Evolutionary conservation across 2,329 filamentous ascomycete genomes (phyloP), one percentile per base, ranked within the genome.

Genomic region (Teratosphaeria gauchensis): DNA sequence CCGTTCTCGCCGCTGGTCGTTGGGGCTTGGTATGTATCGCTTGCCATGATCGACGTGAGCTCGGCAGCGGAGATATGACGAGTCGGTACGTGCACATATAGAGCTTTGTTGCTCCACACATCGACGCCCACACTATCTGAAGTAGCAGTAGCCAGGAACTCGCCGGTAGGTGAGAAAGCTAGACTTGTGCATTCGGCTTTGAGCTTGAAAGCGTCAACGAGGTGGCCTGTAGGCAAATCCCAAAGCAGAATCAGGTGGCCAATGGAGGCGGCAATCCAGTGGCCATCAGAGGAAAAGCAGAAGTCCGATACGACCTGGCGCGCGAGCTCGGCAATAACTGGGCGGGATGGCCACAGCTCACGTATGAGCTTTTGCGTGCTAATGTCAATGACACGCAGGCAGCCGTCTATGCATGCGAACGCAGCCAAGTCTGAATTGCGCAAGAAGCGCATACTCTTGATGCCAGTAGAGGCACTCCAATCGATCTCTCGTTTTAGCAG

Each of bases 161-260:
- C 94, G 14, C 92, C 94, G 0, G 90, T 95, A 1, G 81, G 80
- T 0, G 94, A 96, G 78, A 97, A 95, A 7, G 92, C 85, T 12
- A 99, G 78, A 2, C 90, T 87, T 16, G 86, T 94, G 72, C 92
- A 96, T 11, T 87, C 85, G 57, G 82, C 87, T 58, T 86, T 84
- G 4, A 95, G 82, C 59, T 85, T 85, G 74, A 99, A 91, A 2
- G 89, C 90, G 71, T 99, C 94, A 62, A 99, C 94, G 14, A 99
- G 80, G 74, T 99, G 92, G 30, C 91, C 92, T 0, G 95, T 99
- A 0, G 94, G 90, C 31, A 99, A 78, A 76, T 99, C 95, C 91
- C 94, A 99, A 7, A 97, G 84, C 51, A 94, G 84, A 5, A 90
- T 78, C 1, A 85, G 84, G 69, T 95, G 90, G 68, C 88, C 86